These are phyloP conservation scores for Krasilnikovozyma curviuscula DNA, from an alignment of 768 basidiomycete genomes.

Conservation along the genomic window DNA sequence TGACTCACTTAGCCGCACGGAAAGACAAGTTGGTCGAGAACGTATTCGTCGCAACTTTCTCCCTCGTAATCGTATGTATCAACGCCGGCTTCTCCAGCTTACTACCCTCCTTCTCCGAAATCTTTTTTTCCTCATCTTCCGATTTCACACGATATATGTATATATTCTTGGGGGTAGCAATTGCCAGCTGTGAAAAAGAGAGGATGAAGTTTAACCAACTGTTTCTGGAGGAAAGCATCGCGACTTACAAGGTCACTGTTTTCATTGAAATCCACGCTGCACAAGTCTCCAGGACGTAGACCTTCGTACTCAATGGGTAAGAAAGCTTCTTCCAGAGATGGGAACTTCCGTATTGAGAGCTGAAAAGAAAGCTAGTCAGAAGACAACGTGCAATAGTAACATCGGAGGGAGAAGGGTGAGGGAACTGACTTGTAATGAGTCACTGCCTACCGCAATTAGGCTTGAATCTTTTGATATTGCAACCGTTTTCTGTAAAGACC, in stretches of 20 bases:
- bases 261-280: conserved; percentile 60
- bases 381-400: no score
- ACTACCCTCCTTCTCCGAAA: background rate
- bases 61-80: conserved; percentile 4
- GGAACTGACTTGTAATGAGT: no score
- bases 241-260: conserved; percentile 32
- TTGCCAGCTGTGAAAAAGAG: conserved; percentile 16
- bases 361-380: conserved; percentile 25
- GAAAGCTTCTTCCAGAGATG: conserved; percentile 34
- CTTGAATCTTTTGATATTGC: no score
- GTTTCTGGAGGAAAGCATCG: conserved; percentile 15
- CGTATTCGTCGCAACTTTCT: conserved; percentile 3
- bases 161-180: conserved; percentile 19
- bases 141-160: conserved; percentile 15
- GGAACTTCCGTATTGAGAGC: conserved; percentile 49
- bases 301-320: conserved; percentile 30
- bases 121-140: background rate
- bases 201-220: background rate
- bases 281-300: conserved; percentile 50
- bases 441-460: no score
- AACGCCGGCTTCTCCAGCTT: background rate
- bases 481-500: no score
- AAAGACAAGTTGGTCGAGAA: conserved; percentile 14
- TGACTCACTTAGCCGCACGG: conserved; percentile 22
- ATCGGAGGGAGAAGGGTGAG: no score